phyloP scores from a whole-genome alignment of 257 asterid species.

The Capsicum pubescens region DNA sequence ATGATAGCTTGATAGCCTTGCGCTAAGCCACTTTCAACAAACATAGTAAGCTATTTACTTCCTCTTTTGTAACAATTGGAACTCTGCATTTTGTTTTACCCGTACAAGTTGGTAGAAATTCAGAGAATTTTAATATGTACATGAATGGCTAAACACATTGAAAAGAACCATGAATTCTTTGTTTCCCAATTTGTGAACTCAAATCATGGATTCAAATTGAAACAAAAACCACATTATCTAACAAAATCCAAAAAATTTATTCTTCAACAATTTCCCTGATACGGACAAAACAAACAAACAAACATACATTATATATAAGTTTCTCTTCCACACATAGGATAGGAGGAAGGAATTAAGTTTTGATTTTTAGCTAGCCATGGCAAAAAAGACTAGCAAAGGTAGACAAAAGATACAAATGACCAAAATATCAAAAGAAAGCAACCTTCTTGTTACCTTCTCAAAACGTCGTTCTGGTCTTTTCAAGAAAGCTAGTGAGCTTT shows the following conservation, averaged over 20 bases:
- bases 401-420: conserved; percentile 54
- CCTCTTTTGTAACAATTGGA: background rate
- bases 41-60: background rate
- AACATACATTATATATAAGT: background rate
- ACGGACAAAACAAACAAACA: background rate
- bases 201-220: background rate
- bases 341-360: background rate
- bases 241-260: conserved; percentile 6
- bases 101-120: background rate
- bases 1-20: background rate
- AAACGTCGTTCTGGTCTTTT: conserved; percentile 57
- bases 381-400: conserved; percentile 46
- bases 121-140: background rate
- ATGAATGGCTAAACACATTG: background rate
- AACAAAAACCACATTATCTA: background rate
- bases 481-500: conserved; percentile 50
- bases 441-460: conserved; percentile 55
- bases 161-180: background rate
- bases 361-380: conserved; percentile 21
- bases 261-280: background rate
- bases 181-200: conserved; percentile 18
- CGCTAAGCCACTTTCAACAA: background rate
- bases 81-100: background rate
- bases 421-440: conserved; percentile 51
- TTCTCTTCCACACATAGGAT: conserved; percentile 7